Conservation (phyloP, 495 filamentous ascomycete genomes). For the Chaetomium cochliodes region DNA sequence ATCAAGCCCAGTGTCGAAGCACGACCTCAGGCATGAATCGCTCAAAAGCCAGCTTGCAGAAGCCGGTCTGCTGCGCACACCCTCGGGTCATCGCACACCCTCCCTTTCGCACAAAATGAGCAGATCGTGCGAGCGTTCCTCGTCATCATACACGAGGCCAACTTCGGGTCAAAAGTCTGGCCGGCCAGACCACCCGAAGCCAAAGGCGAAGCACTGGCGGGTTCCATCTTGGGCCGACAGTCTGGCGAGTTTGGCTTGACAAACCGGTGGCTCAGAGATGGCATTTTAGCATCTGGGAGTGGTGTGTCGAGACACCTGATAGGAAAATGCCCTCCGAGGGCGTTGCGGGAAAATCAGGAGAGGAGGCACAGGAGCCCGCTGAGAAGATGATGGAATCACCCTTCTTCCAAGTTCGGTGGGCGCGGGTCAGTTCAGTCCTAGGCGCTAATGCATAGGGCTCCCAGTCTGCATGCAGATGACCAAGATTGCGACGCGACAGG, state of each 20-base stretch:
- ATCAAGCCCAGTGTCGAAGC: background rate
- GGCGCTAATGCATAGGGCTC: background rate
- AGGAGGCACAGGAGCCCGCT: background rate
- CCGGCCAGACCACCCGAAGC: background rate
- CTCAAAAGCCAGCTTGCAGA: background rate
- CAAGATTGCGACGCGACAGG: slow-evolving; percentile 9
- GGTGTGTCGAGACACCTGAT: background rate
- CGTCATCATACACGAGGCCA: slow-evolving; percentile 15
- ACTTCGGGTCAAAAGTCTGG: background rate
- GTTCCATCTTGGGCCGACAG: background rate
- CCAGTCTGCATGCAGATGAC: slow-evolving; percentile 15
- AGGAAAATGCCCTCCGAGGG: background rate
- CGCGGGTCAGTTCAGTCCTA: too few species aligned
- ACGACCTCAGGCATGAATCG: background rate
- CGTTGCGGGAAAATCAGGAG: background rate
- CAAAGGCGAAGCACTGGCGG: background rate
- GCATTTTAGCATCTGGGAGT: background rate
- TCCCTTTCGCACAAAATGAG: too few species aligned
- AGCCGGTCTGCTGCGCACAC: background rate
- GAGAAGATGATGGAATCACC: slow-evolving; percentile 1
- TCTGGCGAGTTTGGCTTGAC: background rate
- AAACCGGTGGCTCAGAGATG: too few species aligned
- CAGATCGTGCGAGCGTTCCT: background rate
- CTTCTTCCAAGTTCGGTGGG: background rate
- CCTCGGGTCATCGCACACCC: background rate